Evolutionary conservation across 495 filamentous ascomycete species (phyloP), one percentile per base, ranked within the genome.

Genomic region (Hyaloscypha finlandica): DNA sequence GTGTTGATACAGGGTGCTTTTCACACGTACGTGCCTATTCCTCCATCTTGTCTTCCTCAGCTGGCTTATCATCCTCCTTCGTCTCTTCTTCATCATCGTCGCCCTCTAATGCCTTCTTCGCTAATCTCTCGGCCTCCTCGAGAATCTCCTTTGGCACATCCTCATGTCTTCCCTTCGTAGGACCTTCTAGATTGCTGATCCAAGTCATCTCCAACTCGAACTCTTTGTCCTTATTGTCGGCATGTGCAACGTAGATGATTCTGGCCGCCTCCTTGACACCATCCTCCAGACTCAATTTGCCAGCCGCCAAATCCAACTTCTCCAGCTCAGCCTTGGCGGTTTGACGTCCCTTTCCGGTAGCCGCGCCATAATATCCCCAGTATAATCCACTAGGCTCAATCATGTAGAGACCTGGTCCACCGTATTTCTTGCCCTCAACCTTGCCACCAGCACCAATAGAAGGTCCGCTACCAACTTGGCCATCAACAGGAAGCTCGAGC

Each of bases 131-230:
- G 16, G 96, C 95, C 81, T 97, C 94, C 74, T 96, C 94, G 25
- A 90, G 80, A 51, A 98, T 78, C 63, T 89, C 89, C 81, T 90
- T 92, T 64, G 95, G 95, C 53, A 99, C 95, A 76, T 94, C 92
- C 77, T 92, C 86, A 74, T 99, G 95, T 67, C 85, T 87, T 59
- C 93, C 93, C 79, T 94, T 93, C 45, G 93, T 96, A n/a, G 92
- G 91, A 16, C 92, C 92, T 54, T 90, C 86, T 53, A 86, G 72
- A 25, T 84, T 86, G 78, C 92, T 96, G 71, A 98, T 89, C 95
- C 95, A 99, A 68, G 91, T 93, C 95, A 99, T 97, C 83, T 99
- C 95, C 39, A 99, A 81, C 84, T 99, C 96, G 71, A 98, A 98
- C 37, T 99, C 96, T 82, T 98, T 99, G 79, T 99, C 95, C 75